phyloP scores from a whole-genome alignment of 257 asterid genomes.

The Agastache rugosa region DNA sequence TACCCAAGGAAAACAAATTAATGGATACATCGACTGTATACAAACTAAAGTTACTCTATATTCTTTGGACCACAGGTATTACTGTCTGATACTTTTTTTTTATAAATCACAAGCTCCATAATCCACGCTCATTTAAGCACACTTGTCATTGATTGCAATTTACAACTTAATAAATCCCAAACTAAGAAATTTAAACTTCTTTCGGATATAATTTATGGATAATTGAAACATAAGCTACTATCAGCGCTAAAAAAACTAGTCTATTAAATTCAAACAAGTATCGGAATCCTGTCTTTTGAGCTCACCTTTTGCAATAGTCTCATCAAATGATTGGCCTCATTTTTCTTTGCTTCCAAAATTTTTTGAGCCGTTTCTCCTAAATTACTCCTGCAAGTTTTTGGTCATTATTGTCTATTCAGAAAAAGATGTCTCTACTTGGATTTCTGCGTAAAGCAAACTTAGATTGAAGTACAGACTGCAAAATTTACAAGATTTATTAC shows the following conservation, averaged over 20 bases:
- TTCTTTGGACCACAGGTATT: neutral
- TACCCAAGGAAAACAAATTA: neutral
- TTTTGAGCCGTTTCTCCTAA: slow-evolving; percentile 53
- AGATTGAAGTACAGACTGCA: neutral
- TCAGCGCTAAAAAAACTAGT: neutral
- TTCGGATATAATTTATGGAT: slow-evolving; percentile 1
- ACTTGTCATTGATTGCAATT: slow-evolving; percentile 21
- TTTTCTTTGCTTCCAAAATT: slow-evolving; percentile 58
- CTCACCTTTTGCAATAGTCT: slow-evolving; percentile 65
- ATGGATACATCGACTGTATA: neutral
- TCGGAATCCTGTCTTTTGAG: slow-evolving; percentile 18
- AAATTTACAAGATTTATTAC: slow-evolving; percentile 3
- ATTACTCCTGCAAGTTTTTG: slow-evolving; percentile 63
- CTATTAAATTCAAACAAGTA: slow-evolving; percentile 6
- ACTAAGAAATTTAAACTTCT: slow-evolving; percentile 20
- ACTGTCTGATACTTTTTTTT: slow-evolving; percentile 1
- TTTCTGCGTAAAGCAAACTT: neutral
- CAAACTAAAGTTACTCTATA: slow-evolving; percentile 17
- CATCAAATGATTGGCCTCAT: slow-evolving; percentile 58
- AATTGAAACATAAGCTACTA: neutral
- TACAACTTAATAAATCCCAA: slow-evolving; percentile 16
- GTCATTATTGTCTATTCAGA: slow-evolving; percentile 29
- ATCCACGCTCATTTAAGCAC: slow-evolving; percentile 8
- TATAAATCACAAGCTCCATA: slow-evolving; percentile 24
- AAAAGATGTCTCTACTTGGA: slow-evolving; percentile 21